Conservation (phyloP, 805 yeast species). For the Nakazawaea wyomingensis region DNA sequence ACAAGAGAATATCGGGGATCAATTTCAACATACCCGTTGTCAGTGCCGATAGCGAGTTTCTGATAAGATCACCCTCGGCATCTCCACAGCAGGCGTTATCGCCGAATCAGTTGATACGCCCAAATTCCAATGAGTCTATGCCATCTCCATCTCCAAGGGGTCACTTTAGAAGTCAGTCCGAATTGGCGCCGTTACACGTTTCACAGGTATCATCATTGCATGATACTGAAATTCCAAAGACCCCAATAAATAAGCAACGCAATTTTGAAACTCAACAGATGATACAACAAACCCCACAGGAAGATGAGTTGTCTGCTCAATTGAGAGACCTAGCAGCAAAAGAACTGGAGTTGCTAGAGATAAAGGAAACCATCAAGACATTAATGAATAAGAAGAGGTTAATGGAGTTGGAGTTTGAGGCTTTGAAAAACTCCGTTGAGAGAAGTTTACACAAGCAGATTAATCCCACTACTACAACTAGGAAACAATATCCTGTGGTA, state of each 20-base stretch:
- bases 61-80: background rate
- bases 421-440: constrained; percentile 43
- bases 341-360: constrained; percentile 62
- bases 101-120: background rate
- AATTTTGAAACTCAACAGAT: background rate
- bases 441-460: constrained; percentile 39
- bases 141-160: constrained; percentile 6
- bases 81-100: constrained; percentile 4
- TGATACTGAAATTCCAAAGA: background rate
- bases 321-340: constrained; percentile 59
- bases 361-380: constrained; percentile 49
- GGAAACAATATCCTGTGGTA: background rate
- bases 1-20: constrained; percentile 11
- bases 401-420: constrained; percentile 45
- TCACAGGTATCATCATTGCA: background rate
- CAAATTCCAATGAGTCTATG: constrained; percentile 1
- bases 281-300: constrained; percentile 2
- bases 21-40: constrained; percentile 13
- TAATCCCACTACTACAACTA: constrained; percentile 12
- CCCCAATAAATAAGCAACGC: background rate
- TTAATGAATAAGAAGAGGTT: constrained; percentile 33
- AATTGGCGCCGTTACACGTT: background rate
- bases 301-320: constrained; percentile 44
- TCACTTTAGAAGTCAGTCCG: background rate
- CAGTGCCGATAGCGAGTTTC: background rate